These are phyloP conservation scores for Malassezia slooffiae DNA, from an alignment of 1,284 basidiomycete species.

Conservation along the genomic window DNA sequence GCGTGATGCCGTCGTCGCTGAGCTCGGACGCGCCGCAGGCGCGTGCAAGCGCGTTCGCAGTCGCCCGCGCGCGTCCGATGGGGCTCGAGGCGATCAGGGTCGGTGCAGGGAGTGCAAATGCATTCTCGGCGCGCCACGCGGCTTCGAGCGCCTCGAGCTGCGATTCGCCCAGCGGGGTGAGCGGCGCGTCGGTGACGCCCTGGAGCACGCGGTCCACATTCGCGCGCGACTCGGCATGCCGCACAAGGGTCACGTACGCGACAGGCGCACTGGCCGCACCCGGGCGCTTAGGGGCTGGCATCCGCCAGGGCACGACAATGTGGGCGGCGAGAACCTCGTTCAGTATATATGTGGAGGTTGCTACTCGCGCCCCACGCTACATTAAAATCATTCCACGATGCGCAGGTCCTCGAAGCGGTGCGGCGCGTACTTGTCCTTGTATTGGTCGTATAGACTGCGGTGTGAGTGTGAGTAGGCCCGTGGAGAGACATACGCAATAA, in stretches of 20 bases:
- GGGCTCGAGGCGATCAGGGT: constrained; percentile 29
- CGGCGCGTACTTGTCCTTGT: constrained; percentile 43
- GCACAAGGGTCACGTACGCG: constrained; percentile 27
- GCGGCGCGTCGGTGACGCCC: constrained; percentile 34
- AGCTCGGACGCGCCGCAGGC: neutral
- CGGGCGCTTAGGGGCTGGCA: no score
- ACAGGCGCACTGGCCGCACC: no score
- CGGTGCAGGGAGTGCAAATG: constrained; percentile 18
- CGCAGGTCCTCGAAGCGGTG: constrained; percentile 17
- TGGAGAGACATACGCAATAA: constrained; percentile 21
- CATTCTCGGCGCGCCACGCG: constrained; percentile 8
- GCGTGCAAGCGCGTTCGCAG: constrained; percentile 22
- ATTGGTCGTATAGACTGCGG: constrained; percentile 38
- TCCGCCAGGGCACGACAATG: no score
- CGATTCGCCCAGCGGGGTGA: constrained; percentile 25
- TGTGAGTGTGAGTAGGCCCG: neutral
- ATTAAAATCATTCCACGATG: constrained; percentile 2
- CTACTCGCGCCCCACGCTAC: no score
- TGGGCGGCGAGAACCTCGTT: no score
- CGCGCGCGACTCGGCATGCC: constrained; percentile 37
- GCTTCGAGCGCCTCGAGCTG: constrained; percentile 26
- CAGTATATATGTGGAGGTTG: no score
- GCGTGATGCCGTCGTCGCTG: neutral
- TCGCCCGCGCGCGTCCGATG: constrained; percentile 27
- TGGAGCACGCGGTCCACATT: constrained; percentile 38